These are phyloP conservation scores for Volvariella volvacea DNA, from an alignment of 1,284 basidiomycete genomes.

Conservation along the genomic window DNA sequence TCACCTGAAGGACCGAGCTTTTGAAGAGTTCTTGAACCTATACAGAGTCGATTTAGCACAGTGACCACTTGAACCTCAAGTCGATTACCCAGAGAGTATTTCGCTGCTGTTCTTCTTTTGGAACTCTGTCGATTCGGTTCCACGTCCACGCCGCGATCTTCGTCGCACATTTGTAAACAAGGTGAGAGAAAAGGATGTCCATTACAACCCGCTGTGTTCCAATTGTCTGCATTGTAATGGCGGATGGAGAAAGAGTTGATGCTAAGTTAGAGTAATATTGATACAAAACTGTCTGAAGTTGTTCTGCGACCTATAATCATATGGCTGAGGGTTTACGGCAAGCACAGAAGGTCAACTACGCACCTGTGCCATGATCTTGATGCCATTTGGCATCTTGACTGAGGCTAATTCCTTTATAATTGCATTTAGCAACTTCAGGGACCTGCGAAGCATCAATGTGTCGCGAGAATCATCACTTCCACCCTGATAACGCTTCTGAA, in stretches of 20 bases:
- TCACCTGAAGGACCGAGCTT: conserved; percentile 48
- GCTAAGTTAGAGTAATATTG: conserved; percentile 54
- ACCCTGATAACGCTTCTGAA: conserved; percentile 41
- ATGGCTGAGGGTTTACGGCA: background rate
- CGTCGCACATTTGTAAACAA: conserved; percentile 62
- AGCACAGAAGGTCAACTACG: conserved; percentile 9
- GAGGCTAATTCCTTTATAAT: conserved; percentile 63
- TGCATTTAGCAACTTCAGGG: conserved; percentile 54
- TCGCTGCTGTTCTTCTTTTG: conserved; percentile 32
- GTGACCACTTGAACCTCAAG: too few species aligned
- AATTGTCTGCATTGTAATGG: conserved; percentile 31
- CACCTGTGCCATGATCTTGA: conserved; percentile 61
- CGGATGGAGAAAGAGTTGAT: conserved; percentile 32
- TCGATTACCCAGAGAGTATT: conserved; percentile 47
- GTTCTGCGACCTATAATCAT: conserved; percentile 42
- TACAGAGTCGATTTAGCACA: conserved; percentile 2
- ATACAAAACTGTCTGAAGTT: conserved; percentile 45
- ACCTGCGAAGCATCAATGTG: conserved; percentile 50
- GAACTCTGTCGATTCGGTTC: conserved; percentile 43
- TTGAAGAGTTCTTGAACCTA: conserved; percentile 59
- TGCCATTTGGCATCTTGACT: conserved; percentile 60
- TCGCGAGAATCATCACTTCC: conserved; percentile 33
- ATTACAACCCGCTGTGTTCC: conserved; percentile 33
- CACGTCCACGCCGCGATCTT: conserved; percentile 68
- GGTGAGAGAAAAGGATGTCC: conserved; percentile 55